phyloP scores from a whole-genome alignment of 2,329 filamentous ascomycete genomes.

The Venturia asperata region DNA sequence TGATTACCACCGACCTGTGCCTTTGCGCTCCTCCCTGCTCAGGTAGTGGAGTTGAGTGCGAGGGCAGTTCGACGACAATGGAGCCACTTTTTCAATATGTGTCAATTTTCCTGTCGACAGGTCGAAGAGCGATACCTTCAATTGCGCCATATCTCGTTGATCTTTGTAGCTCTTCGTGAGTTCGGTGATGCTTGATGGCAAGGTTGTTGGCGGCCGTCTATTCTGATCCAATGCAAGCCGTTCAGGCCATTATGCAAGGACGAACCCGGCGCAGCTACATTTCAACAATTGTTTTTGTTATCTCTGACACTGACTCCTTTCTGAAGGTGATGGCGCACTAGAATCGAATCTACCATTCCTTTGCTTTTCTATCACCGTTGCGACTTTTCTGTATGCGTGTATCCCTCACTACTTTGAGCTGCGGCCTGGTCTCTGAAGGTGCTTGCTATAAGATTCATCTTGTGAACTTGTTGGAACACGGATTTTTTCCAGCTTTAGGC shows the following conservation, averaged over 20 bases:
- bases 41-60: conserved; percentile 6
- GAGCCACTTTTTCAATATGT: conserved; percentile 7
- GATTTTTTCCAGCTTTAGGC: too few species aligned
- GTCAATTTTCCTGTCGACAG: conserved; percentile 11
- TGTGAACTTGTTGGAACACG: neutral
- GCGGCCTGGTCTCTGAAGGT: neutral
- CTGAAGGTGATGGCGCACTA: too few species aligned
- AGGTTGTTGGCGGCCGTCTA: conserved; percentile 5
- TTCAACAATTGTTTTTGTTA: neutral
- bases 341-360: too few species aligned
- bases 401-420: too few species aligned
- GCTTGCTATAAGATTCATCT: neutral
- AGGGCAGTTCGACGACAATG: conserved; percentile 6
- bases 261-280: neutral
- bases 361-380: too few species aligned
- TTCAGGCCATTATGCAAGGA: conserved; percentile 5
- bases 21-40: conserved; percentile 2
- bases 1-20: neutral
- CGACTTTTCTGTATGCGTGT: too few species aligned
- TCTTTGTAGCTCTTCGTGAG: conserved; percentile 7
- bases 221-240: conserved; percentile 8
- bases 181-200: conserved; percentile 1
- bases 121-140: conserved; percentile 5
- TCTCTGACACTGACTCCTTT: neutral
- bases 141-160: conserved; percentile 8